Base-by-base conservation (phyloP, 371 early-diverging fungal species). In the Syncephalastrum racemosum region DNA sequence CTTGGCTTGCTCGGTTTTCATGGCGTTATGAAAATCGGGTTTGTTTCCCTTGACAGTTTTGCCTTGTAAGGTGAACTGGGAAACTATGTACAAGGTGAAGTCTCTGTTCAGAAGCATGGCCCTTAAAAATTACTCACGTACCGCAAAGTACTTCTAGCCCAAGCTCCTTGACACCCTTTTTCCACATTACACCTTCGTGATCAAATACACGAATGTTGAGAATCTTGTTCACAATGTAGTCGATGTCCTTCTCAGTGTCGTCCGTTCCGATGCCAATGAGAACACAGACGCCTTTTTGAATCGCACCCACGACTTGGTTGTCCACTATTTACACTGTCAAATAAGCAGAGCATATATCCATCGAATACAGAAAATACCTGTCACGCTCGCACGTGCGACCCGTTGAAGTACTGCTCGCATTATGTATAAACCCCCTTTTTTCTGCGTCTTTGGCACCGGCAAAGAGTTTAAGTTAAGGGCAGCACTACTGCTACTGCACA, bases 21-120 rank as follows among this genome's bases (percentile, higher is more conserved):
- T 94, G 13, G 94, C 89, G 25, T 73, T 54, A 60, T 93, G 94
- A 59, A 96, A 96, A 67, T 93, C 94, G 7, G 94, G 96, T 60
- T 95, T 95, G 46, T 83, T 85, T 13, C 90, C 92, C 71, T 93
- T 92, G 27, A 72, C 60, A 10, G 86, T 82, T 39, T 81, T 71
- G 15, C 82, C 93, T 58, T 89, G 91, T 39, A 93, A 80, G 12
- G 94, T 95, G 59, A 93, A 93, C 68, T 94, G 93, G 2, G 91
- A 90, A 4, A 92, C 91, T 88, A 65, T 16, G 13, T 36, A 50
- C 16, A 45, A 10, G 36, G 36, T 10, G 49, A 15, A 16, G 24
- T 58, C 25, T 20, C 8, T 51, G 15, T 10, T 23, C 50, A 15
- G 50, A 10, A 12, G 8, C 25, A 19, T 10, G 31, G 13, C 27